phyloP scores from a whole-genome alignment of 2,329 filamentous ascomycete species.

The Diaporthe caulivora region DNA sequence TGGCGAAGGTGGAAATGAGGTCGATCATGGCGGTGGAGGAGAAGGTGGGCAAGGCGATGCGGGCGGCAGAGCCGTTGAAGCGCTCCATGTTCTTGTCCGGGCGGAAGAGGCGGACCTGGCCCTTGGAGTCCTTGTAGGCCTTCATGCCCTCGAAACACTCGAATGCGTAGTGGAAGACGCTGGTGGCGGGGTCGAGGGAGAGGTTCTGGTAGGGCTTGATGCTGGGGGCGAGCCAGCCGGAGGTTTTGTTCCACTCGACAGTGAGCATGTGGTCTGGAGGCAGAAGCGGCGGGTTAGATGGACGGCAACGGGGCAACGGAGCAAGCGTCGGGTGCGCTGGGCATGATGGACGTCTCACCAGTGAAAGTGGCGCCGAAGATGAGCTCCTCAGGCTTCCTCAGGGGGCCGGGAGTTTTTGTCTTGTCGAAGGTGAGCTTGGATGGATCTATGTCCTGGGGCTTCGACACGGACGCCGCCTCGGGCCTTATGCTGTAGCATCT shows the following conservation, averaged over 20 bases:
- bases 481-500: conserved; percentile 66
- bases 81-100: conserved; percentile 97
- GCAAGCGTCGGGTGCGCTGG: no score
- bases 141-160: conserved; percentile 99
- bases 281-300: neutral
- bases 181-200: conserved; percentile 93
- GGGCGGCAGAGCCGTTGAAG: conserved; percentile 89
- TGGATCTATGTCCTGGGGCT: conserved; percentile 79
- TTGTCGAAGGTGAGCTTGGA: conserved; percentile 80
- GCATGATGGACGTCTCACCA: conserved; percentile 65
- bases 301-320: neutral
- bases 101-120: conserved; percentile 87
- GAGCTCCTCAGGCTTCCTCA: conserved; percentile 82
- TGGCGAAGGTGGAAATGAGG: conserved; percentile 83
- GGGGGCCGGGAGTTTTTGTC: conserved; percentile 80
- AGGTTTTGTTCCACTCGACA: conserved; percentile 88
- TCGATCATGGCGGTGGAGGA: conserved; percentile 80
- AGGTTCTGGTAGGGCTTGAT: conserved; percentile 98
- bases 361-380: conserved; percentile 94
- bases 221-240: conserved; percentile 85
- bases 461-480: conserved; percentile 60
- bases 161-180: conserved; percentile 98
- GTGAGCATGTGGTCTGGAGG: conserved; percentile 92
- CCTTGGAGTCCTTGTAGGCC: conserved; percentile 90
- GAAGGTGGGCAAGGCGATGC: conserved; percentile 94